phyloP scores from a whole-genome alignment of 1,284 basidiomycete genomes.

The Apiotrichum gracile region DNA sequence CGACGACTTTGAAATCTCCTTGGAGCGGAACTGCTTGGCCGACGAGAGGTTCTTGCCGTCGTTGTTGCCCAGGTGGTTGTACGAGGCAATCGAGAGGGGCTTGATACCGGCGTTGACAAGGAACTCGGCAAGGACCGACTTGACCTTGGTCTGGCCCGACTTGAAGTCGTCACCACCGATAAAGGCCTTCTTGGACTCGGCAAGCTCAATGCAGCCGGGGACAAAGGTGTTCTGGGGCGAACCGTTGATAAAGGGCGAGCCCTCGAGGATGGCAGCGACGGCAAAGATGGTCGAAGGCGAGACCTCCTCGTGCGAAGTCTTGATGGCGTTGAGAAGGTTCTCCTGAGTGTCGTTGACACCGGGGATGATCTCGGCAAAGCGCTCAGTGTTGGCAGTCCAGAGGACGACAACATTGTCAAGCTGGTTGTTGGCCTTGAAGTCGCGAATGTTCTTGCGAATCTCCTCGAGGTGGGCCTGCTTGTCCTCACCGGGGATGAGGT shows the following conservation, averaged over 20 bases:
- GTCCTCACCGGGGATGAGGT: slow-evolving; percentile 75
- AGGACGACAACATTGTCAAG: slow-evolving; percentile 87
- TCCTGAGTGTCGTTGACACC: slow-evolving; percentile 95
- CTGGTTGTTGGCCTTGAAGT: slow-evolving; percentile 77
- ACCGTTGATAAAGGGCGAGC: slow-evolving; percentile 92
- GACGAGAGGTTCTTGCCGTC: slow-evolving; percentile 89
- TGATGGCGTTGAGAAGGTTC: slow-evolving; percentile 76
- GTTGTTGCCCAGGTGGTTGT: slow-evolving; percentile 99
- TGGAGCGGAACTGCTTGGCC: slow-evolving; percentile 93
- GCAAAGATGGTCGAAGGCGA: slow-evolving; percentile 95
- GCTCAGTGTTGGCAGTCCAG: slow-evolving; percentile 99
- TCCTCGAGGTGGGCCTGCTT: slow-evolving; percentile 90
- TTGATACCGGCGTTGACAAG: slow-evolving; percentile 99
- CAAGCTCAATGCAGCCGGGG: slow-evolving; percentile 87
- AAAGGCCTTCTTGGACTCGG: slow-evolving; percentile 83
- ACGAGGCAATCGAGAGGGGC: slow-evolving; percentile 90
- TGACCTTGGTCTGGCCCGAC: slow-evolving; percentile 87
- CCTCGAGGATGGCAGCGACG: slow-evolving; percentile 91
- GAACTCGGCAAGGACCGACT: slow-evolving; percentile 95
- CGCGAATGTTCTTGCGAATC: slow-evolving; percentile 85
- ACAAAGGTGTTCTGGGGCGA: slow-evolving; percentile 99
- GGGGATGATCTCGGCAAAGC: slow-evolving; percentile 88
- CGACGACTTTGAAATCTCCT: slow-evolving; percentile 94
- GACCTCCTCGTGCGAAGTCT: slow-evolving; percentile 80
- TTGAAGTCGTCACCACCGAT: slow-evolving; percentile 98